Evolutionary conservation across 176 grass and related monocot species (phyloP), one percentile per base, ranked within the genome.

Genomic region (Pharus latifolius): DNA sequence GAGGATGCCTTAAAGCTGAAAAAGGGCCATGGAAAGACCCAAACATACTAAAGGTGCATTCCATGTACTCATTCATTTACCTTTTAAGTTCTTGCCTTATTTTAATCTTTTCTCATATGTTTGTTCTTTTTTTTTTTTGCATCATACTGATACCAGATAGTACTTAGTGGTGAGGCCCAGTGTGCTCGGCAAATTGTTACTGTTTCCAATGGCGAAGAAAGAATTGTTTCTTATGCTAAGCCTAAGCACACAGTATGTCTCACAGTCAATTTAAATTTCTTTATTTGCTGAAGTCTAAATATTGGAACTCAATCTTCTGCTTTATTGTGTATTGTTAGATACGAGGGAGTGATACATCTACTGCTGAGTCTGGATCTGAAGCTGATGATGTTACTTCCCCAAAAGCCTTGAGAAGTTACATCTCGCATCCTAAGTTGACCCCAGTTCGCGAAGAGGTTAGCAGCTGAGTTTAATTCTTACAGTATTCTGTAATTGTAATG

Each of bases 1-100:
- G 93, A 73, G 93, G 89, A 33, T 98, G 94, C 58, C 84, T 98
- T 70, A 90, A 85, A 67, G 72, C 67, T 74, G 89, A 98, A 73
- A 98, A 98, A 63, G 94, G 94, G 40, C 94, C 94, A 70, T 98
- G 89, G 89, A 98, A 88, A 71, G 94, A 98, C 57, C 83, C 78
- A 1, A 88, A 85, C 62, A 88, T 98, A 79, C 58, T 93, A 11
- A 98, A 93, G 87, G 94, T 80, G 66, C 60, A 23, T 58, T 45
- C 65, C 11, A 69, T 40, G 9, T 11, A 6, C n/a, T 77, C 7
- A 25, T 62, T 30, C 23, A 41, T 75, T 2, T 34, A 48, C 40
- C 29, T 30, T 65, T 23, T 48, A 62, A 53, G 35, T 75, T 34
- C 9, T 60, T 66, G 10, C 1, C 55, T 80, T 15, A 42, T 8